These are phyloP conservation scores for Sporisorium sorghi DNA, from an alignment of 1,284 basidiomycete species.

Conservation along the genomic window DNA sequence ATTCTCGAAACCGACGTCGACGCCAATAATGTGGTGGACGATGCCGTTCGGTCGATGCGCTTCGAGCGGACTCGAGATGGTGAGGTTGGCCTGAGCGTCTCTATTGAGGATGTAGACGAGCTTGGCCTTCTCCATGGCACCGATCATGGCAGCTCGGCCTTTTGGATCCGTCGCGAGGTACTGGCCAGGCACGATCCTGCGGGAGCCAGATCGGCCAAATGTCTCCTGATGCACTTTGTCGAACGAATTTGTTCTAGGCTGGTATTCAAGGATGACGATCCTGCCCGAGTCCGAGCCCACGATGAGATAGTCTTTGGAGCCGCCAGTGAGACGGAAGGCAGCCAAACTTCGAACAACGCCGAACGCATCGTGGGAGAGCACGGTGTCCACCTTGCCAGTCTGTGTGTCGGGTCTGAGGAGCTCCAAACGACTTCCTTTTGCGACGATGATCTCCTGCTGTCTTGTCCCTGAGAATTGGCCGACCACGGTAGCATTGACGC, in stretches of 20 bases:
- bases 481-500: slow-evolving; percentile 62
- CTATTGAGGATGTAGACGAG: slow-evolving; percentile 68
- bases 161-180: slow-evolving; percentile 68
- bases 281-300: slow-evolving; percentile 67
- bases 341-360: slow-evolving; percentile 65
- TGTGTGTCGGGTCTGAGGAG: slow-evolving; percentile 62
- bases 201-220: slow-evolving; percentile 65
- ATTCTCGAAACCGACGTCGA: slow-evolving; percentile 69
- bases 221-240: slow-evolving; percentile 66
- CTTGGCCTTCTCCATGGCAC: slow-evolving; percentile 67
- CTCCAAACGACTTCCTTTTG: slow-evolving; percentile 59
- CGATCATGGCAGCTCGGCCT: slow-evolving; percentile 66
- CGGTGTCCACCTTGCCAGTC: slow-evolving; percentile 53
- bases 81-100: slow-evolving; percentile 67
- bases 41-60: slow-evolving; percentile 63
- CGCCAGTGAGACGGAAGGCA: slow-evolving; percentile 63
- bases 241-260: slow-evolving; percentile 57
- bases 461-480: slow-evolving; percentile 67
- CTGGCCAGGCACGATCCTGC: slow-evolving; percentile 66
- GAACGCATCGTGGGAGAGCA: slow-evolving; percentile 61
- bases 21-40: slow-evolving; percentile 64
- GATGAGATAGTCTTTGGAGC: slow-evolving; percentile 65
- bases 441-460: slow-evolving; percentile 66
- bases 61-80: slow-evolving; percentile 68
- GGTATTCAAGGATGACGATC: slow-evolving; percentile 66